These are phyloP conservation scores for Saccharomycodes ludwigii DNA, from an alignment of 805 yeast genomes.

Conservation along the genomic window DNA sequence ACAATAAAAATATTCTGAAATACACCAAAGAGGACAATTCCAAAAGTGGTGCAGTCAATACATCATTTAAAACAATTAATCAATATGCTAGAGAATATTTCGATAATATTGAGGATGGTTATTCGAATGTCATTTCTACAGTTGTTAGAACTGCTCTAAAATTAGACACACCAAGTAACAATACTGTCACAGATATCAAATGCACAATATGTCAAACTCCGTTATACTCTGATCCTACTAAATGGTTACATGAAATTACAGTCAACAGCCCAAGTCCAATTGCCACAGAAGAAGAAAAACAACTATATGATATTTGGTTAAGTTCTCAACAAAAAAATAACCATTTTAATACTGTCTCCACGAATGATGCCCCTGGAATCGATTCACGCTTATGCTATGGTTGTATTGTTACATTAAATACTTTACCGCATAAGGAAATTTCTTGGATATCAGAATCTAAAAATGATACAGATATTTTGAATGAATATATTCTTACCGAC, in stretches of 20 bases:
- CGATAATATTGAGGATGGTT: conserved; percentile 55
- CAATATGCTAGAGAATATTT: conserved; percentile 70
- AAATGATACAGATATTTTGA: conserved; percentile 24
- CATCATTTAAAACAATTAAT: conserved; percentile 54
- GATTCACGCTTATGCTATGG: conserved; percentile 54
- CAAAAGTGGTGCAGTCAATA: not conserved
- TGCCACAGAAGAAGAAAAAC: conserved; percentile 29
- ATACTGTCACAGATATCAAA: not conserved
- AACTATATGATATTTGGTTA: conserved; percentile 24
- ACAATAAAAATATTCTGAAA: conserved; percentile 3
- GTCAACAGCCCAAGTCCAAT: conserved; percentile 43
- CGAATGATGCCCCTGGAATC: conserved; percentile 7
- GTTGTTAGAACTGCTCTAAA: conserved; percentile 85
- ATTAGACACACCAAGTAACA: conserved; percentile 35
- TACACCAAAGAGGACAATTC: conserved; percentile 36
- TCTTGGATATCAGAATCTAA: conserved; percentile 24
- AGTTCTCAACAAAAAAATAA: conserved; percentile 14
- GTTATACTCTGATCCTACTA: conserved; percentile 44
- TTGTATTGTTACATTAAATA: conserved; percentile 53
- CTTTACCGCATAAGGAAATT: conserved; percentile 24
- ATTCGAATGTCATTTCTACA: conserved; percentile 83
- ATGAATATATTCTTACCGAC: conserved; percentile 37
- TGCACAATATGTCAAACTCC: conserved; percentile 49
- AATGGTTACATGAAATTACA: conserved; percentile 61
- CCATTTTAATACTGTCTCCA: conserved; percentile 2